Evolutionary conservation across 106 monocot genomes (phyloP).

Genomic region (Gastrodia elata): DNA sequence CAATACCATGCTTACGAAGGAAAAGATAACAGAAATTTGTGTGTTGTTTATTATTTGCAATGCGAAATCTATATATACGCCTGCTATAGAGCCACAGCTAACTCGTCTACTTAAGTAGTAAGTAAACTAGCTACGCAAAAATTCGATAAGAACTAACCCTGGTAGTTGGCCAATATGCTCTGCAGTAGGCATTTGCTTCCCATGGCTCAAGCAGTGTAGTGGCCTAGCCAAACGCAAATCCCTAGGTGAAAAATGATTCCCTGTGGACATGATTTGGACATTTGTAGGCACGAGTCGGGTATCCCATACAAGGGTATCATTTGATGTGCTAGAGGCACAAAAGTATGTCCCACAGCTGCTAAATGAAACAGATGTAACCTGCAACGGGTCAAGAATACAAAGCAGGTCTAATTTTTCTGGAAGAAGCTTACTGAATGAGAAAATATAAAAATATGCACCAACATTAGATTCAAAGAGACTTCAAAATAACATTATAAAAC

Average conservation of each 20-base stretch:
- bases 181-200: constrained; percentile 72
- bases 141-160: constrained; percentile 34
- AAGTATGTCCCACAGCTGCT: constrained; percentile 87
- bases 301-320: constrained; percentile 79
- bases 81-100: too few relatives aligned
- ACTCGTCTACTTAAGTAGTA: too few relatives aligned
- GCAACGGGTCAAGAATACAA: constrained; percentile 7
- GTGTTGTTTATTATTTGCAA: too few relatives aligned
- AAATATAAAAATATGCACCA: background rate
- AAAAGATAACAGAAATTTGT: too few relatives aligned
- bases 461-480: background rate
- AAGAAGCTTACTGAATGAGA: background rate
- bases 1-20: too few relatives aligned
- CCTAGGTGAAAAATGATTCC: constrained; percentile 11
- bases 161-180: constrained; percentile 60
- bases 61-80: too few relatives aligned
- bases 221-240: constrained; percentile 40
- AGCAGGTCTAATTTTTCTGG: background rate
- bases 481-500: background rate
- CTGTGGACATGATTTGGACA: constrained; percentile 8
- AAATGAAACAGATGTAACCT: constrained; percentile 80
- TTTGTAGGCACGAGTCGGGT: constrained; percentile 57
- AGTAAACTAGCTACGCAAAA: background rate
- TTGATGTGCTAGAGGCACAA: constrained; percentile 70
- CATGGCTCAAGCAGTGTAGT: constrained; percentile 79